Evolutionary conservation across 2,329 filamentous ascomycete species (phyloP).

Genomic region (Lachnellula suecica): DNA sequence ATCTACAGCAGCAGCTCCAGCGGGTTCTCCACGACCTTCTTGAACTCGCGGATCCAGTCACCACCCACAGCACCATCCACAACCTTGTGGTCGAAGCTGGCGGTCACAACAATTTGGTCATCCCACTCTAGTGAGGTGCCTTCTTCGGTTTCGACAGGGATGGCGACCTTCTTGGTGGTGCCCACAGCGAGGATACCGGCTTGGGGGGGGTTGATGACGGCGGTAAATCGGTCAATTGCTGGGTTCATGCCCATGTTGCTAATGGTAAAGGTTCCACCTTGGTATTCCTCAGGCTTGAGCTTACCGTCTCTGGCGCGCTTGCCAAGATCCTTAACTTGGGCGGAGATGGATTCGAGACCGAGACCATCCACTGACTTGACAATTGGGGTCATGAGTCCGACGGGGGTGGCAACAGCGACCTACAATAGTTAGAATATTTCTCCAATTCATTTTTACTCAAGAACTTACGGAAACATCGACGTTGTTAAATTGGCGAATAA

Average conservation of each 20-base stretch:
- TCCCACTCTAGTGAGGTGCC: constrained; percentile 82
- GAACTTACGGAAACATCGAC: constrained; percentile 86
- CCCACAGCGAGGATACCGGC: constrained; percentile 93
- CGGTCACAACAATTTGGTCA: constrained; percentile 93
- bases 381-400: constrained; percentile 95
- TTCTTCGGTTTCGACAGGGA: constrained; percentile 83
- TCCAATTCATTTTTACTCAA: not conserved
- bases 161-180: constrained; percentile 90
- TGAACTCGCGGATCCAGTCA: constrained; percentile 95
- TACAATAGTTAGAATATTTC: constrained; percentile 11
- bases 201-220: constrained; percentile 98
- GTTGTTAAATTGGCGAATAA: constrained; percentile 89
- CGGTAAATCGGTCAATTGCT: constrained; percentile 94
- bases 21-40: constrained; percentile 97
- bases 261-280: constrained; percentile 98
- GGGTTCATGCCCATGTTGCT: constrained; percentile 99
- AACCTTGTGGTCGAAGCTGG: constrained; percentile 98
- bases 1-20: constrained; percentile 81
- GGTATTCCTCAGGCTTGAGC: constrained; percentile 99
- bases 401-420: constrained; percentile 66
- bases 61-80: constrained; percentile 94
- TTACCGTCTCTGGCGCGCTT: constrained; percentile 96
- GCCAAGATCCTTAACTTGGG: constrained; percentile 90
- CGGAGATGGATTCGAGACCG: constrained; percentile 85
- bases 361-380: constrained; percentile 85